phyloP scores from a whole-genome alignment of 306 rosid genomes.

The Bauhinia variegata region DNA sequence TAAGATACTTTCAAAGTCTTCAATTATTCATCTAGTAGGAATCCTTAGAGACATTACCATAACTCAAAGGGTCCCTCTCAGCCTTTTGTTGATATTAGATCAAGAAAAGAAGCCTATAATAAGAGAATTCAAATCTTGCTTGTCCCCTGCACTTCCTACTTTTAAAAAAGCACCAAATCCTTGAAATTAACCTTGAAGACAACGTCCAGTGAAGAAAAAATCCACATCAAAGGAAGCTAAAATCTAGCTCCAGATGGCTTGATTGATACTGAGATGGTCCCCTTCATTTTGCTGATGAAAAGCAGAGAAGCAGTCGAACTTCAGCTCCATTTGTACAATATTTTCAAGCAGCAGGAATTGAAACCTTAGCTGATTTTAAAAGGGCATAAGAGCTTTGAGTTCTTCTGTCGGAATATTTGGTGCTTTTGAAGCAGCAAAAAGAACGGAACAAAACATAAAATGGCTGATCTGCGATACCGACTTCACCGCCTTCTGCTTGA shows the following conservation, averaged over 20 bases:
- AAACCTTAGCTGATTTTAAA: constrained; percentile 24
- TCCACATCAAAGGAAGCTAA: constrained; percentile 28
- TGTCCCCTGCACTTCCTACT: constrained; percentile 7
- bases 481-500: constrained; percentile 62
- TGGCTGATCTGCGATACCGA: constrained; percentile 43
- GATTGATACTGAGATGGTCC: constrained; percentile 42
- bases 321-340: constrained; percentile 36
- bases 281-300: constrained; percentile 37
- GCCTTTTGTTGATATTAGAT: too few relatives aligned
- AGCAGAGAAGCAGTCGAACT: constrained; percentile 22
- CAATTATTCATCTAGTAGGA: constrained; percentile 43
- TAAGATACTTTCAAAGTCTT: constrained; percentile 47
- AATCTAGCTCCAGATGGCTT: constrained; percentile 29
- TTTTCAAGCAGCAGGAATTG: constrained; percentile 31
- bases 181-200: constrained; percentile 15
- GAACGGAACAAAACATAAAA: neutral
- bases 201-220: too few relatives aligned
- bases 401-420: constrained; percentile 5
- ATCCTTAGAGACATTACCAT: constrained; percentile 37
- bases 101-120: too few relatives aligned
- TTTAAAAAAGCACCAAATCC: constrained; percentile 1
- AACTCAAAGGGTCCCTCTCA: constrained; percentile 31
- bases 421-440: constrained; percentile 11
- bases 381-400: constrained; percentile 31
- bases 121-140: constrained; percentile 15